Evolutionary conservation across 805 yeast genomes (phyloP).

Genomic region (Ogataea angusta): DNA sequence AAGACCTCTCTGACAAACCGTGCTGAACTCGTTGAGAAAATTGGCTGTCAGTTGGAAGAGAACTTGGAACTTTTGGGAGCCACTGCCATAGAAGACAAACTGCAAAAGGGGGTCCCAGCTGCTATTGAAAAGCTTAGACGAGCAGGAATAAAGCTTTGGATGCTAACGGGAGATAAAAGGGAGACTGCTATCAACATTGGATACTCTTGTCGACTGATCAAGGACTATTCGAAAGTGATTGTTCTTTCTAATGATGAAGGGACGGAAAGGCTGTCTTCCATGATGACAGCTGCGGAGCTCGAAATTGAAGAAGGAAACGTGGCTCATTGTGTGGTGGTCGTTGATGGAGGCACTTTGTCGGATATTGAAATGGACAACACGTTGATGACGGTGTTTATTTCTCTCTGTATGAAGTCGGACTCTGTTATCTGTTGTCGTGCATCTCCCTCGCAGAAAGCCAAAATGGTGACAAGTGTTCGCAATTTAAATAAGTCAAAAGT

Average conservation of each 20-base stretch:
- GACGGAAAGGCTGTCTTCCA: constrained; percentile 55
- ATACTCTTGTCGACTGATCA: constrained; percentile 86
- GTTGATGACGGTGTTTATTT: constrained; percentile 71
- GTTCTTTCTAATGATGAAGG: constrained; percentile 43
- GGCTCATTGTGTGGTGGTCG: constrained; percentile 92
- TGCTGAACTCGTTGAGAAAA: constrained; percentile 57
- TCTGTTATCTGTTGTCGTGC: constrained; percentile 96
- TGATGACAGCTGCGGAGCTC: constrained; percentile 70
- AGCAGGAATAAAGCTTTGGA: constrained; percentile 96
- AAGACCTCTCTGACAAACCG: constrained; percentile 72
- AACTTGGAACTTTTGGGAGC: constrained; percentile 79
- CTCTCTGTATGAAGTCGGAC: constrained; percentile 81
- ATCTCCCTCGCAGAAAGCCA: constrained; percentile 93
- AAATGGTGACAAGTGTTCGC: constrained; percentile 80
- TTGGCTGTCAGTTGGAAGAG: constrained; percentile 71
- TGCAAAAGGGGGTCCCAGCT: constrained; percentile 96
- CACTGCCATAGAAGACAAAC: constrained; percentile 94
- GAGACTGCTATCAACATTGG: constrained; percentile 98
- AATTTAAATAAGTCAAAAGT: constrained; percentile 64
- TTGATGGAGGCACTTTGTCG: constrained; percentile 87
- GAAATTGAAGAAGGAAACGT: constrained; percentile 70
- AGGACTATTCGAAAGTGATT: constrained; percentile 88
- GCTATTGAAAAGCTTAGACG: constrained; percentile 86
- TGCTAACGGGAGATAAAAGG: constrained; percentile 96
- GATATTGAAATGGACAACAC: constrained; percentile 72